Conservation (phyloP, 208 protist species). For the Trypanosoma vivax region DNA sequence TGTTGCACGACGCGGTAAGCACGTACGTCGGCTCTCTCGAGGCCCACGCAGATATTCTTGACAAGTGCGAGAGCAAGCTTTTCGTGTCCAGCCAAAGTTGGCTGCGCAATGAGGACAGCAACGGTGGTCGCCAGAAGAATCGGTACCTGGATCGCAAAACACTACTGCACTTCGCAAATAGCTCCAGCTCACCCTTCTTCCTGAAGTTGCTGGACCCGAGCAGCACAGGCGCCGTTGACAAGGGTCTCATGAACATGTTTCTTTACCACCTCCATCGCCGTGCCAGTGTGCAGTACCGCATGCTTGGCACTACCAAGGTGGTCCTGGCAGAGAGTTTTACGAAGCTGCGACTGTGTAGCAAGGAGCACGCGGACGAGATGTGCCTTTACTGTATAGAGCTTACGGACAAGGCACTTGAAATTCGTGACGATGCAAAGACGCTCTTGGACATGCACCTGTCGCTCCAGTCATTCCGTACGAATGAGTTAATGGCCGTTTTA, state of each 20-base stretch:
- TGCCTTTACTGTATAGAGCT: conserved; percentile 63
- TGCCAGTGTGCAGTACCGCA: conserved; percentile 75
- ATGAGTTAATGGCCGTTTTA: conserved; percentile 87
- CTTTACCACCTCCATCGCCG: conserved; percentile 83
- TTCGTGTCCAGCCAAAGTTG: conserved; percentile 28
- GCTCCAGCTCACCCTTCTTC: conserved; percentile 69
- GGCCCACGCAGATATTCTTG: conserved; percentile 66
- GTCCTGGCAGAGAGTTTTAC: conserved; percentile 70
- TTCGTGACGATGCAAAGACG: conserved; percentile 79
- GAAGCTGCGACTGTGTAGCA: conserved; percentile 66
- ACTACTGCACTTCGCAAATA: conserved; percentile 67
- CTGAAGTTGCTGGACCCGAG: conserved; percentile 53
- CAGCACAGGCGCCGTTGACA: conserved; percentile 40
- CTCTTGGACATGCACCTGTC: conserved; percentile 77
- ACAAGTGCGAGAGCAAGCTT: conserved; percentile 76
- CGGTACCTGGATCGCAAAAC: conserved; percentile 47
- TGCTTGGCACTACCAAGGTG: conserved; percentile 60
- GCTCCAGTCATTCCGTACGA: conserved; percentile 74
- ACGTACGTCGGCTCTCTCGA: conserved; percentile 74
- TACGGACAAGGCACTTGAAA: conserved; percentile 63
- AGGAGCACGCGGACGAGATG: conserved; percentile 70
- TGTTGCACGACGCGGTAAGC: conserved; percentile 74
- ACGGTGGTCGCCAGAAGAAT: conserved; percentile 2
- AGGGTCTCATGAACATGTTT: conserved; percentile 80
- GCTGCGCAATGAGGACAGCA: background rate